Evolutionary conservation across 495 filamentous ascomycete species (phyloP), one percentile per base, ranked within the genome.

Genomic region (Parmelia sp.): DNA sequence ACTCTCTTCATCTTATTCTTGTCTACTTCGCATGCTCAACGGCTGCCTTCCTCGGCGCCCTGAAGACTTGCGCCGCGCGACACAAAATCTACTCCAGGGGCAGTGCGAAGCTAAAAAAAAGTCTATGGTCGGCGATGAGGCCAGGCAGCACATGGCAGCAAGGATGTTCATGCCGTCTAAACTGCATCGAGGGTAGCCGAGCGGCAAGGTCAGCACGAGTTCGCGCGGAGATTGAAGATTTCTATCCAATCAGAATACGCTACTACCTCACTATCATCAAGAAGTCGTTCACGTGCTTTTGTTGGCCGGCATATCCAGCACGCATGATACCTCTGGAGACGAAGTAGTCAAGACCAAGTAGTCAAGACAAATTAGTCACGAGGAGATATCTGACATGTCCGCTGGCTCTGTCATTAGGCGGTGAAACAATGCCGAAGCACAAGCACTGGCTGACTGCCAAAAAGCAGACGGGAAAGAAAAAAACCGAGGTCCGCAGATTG

Each of bases 401-500:
- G 21, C 29, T 29, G 17, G 27, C 29, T 55, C 51, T 33, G 17
- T 31, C 5, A 8, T 45, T 49, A 4, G 6, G 25, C 14, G 27
- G 25, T 53, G 23, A 12, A 31, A 64, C 29, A 57, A 85, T 84
- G 83, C 78, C 80, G 8, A 83, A 82, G 70, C 77, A 73, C 23
- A 85, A 85, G 72, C 66, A 74, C 23, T 78, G 84, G 44, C 70
- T 84, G 17, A 79, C 78, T 66, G 66, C 67, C 4, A 80, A 81
- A 70, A 77, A 76, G 64, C 83, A 82, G 69, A 74, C 67, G 33
- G 75, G 67, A 23, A 74, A 69, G 68, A 65, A 74, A 39, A 49
- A 25, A 40, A 40, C n/a, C 29, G 39, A 59, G 62, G 62, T 64
- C 44, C 39, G 58, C 59, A 53, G 37, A 31, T 33, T 42, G 35